Percentiles rank a stretch among this genome's conserved stretches.
phyloP scores from a whole-genome alignment of 768 basidiomycete genomes.

The Phylloporus sp. region DNA sequence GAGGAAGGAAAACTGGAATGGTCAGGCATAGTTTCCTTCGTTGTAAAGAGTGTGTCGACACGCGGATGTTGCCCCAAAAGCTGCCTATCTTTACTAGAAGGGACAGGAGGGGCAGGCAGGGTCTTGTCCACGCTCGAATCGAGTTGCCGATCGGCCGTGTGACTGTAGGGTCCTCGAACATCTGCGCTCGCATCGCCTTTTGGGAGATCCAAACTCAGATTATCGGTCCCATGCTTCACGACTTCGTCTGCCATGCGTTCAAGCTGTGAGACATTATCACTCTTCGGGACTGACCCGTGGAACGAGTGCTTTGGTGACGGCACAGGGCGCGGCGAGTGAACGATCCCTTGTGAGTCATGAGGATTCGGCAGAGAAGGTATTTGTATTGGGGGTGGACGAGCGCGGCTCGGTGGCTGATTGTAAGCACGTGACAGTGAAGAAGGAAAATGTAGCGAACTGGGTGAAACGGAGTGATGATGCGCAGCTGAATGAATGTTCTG shows the following conservation, averaged over 20 bases:
- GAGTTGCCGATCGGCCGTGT: slow-evolving; percentile 10
- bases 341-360: slow-evolving; percentile 34
- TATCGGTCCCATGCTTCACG: slow-evolving; percentile 22
- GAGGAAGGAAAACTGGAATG: slow-evolving; percentile 10
- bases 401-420: slow-evolving; percentile 5
- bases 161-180: slow-evolving; percentile 16
- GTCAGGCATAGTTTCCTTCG: slow-evolving; percentile 7
- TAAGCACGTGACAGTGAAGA: slow-evolving; percentile 16
- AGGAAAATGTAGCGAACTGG: slow-evolving; percentile 52
- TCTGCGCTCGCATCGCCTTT: slow-evolving; percentile 21
- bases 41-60: slow-evolving; percentile 32
- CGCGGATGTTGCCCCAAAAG: slow-evolving; percentile 15
- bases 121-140: slow-evolving; percentile 48
- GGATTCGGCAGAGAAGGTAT: slow-evolving; percentile 27
- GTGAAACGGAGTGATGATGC: slow-evolving; percentile 61
- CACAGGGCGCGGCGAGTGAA: slow-evolving; percentile 67
- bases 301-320: slow-evolving; percentile 62
- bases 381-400: slow-evolving; percentile 21
- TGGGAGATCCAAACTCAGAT: slow-evolving; percentile 26
- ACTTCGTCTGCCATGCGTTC: slow-evolving; percentile 72
- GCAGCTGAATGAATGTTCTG: slow-evolving; percentile 56
- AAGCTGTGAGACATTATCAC: slow-evolving; percentile 55
- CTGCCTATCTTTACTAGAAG: slow-evolving; percentile 37
- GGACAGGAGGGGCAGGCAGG: slow-evolving; percentile 55
- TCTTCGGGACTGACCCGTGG: slow-evolving; percentile 21